Evolutionary conservation across 1,139 yeast genomes (phyloP).

Genomic region (Debaryomyces sp.): DNA sequence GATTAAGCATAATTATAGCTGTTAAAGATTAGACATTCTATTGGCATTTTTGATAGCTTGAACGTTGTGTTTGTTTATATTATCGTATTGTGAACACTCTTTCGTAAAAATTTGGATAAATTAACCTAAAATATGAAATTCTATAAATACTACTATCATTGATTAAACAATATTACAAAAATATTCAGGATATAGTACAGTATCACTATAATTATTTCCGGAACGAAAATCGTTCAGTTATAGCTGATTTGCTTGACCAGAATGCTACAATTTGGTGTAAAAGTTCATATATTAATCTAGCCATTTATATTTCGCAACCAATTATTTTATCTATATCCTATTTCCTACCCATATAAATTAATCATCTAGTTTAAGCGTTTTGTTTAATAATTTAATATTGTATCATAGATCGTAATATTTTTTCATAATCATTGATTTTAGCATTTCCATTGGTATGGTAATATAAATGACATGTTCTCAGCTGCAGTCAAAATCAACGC

Average conservation of each 20-base stretch:
- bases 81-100: too few relatives aligned
- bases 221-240: too few relatives aligned
- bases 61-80: too few relatives aligned
- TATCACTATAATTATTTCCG: too few relatives aligned
- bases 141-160: not conserved
- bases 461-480: not conserved
- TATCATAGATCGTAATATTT: not conserved
- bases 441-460: not conserved
- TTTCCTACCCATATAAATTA: constrained; percentile 6
- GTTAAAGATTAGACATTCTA: not conserved
- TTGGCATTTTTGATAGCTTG: too few relatives aligned
- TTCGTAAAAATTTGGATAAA: not conserved
- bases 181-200: too few relatives aligned
- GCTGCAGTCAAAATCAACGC: not conserved
- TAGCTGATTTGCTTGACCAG: not conserved
- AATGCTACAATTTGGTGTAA: not conserved
- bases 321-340: constrained; percentile 5
- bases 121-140: not conserved
- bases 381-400: not conserved
- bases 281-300: constrained; percentile 7
- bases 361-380: constrained; percentile 3
- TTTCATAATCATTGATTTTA: not conserved
- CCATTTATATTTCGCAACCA: constrained; percentile 4
- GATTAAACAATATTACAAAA: too few relatives aligned
- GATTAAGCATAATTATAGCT: not conserved